These are phyloP conservation scores for Candida chauliodis DNA, from an alignment of 805 yeast species.

Conservation along the genomic window DNA sequence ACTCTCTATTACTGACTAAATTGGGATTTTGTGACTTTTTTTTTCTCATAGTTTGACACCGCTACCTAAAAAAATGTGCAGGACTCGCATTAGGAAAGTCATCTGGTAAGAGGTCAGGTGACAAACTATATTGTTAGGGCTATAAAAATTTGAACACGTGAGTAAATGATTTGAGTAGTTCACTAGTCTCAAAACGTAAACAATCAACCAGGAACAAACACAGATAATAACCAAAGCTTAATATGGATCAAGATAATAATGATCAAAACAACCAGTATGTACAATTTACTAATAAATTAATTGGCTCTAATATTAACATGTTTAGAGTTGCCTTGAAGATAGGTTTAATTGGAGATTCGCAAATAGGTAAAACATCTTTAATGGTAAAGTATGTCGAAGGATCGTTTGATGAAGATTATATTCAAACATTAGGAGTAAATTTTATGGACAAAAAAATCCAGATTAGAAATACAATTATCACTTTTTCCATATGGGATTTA, in stretches of 20 bases:
- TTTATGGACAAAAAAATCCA: conserved; percentile 88
- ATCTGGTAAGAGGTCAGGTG: neutral
- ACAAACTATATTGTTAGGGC: neutral
- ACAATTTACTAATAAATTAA: no score
- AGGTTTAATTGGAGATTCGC: conserved; percentile 93
- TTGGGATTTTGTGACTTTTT: no score
- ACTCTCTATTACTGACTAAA: no score
- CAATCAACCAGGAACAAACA: conserved; percentile 5
- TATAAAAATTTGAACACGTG: neutral
- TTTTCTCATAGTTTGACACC: no score
- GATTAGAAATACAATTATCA: conserved; percentile 80
- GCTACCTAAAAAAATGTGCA: neutral
- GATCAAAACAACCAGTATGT: conserved; percentile 39
- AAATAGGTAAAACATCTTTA: conserved; percentile 90
- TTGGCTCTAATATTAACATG: neutral
- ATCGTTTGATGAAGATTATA: conserved; percentile 84
- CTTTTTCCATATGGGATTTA: conserved; percentile 91
- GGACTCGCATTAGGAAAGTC: neutral
- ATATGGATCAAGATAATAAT: conserved; percentile 11
- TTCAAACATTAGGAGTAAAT: conserved; percentile 92
- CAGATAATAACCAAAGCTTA: neutral
- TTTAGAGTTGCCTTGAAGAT: conserved; percentile 68
- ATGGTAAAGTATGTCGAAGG: conserved; percentile 98
- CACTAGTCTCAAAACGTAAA: conserved; percentile 11
- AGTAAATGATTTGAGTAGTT: no score